A percentile compares a stretch with the other conserved stretches of the same genome.
Conservation (phyloP, 163 green algal genomes). For the Scenedesmus sp. region DNA sequence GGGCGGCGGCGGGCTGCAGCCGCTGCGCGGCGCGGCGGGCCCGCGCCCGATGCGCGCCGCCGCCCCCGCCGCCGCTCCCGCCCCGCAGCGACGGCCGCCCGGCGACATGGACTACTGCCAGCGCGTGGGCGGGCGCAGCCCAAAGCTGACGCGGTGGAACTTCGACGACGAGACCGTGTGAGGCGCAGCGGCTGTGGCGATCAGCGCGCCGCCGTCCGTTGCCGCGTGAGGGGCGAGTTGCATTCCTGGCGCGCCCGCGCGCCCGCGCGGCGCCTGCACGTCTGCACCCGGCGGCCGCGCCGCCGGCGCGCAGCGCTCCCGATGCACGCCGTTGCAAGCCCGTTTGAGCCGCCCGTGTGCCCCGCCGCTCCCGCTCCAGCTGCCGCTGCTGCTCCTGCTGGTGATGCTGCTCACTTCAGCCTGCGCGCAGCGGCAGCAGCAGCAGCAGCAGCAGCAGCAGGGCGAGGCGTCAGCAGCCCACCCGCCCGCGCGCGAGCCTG, state of each 20-base stretch:
- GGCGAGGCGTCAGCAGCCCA: neutral
- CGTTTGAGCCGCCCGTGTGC: too few relatives aligned
- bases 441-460: neutral
- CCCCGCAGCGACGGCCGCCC: conserved; percentile 60
- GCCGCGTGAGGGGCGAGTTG: too few relatives aligned
- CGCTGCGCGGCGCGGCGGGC: neutral
- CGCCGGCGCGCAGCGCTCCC: too few relatives aligned
- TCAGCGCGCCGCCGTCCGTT: too few relatives aligned
- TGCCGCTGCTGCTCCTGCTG: too few relatives aligned
- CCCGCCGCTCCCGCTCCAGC: too few relatives aligned
- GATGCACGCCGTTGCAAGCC: too few relatives aligned
- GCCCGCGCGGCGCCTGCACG: too few relatives aligned
- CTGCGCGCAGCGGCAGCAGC: neutral
- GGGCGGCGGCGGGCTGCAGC: neutral
- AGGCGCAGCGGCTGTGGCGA: conserved; percentile 25
- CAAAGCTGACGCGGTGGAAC: conserved; percentile 81
- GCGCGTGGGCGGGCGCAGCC: conserved; percentile 62
- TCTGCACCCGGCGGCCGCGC: too few relatives aligned
- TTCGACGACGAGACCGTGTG: conserved; percentile 84
- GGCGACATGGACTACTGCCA: conserved; percentile 82
- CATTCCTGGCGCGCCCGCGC: too few relatives aligned
- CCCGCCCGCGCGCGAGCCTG: neutral
- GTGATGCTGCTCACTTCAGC: neutral
- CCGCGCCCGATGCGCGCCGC: neutral
- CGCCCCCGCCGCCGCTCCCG: neutral